Evolutionary conservation across 441 rosid genomes (phyloP), one percentile per base, ranked within the genome.

Genomic region (Erodium trifolium): DNA sequence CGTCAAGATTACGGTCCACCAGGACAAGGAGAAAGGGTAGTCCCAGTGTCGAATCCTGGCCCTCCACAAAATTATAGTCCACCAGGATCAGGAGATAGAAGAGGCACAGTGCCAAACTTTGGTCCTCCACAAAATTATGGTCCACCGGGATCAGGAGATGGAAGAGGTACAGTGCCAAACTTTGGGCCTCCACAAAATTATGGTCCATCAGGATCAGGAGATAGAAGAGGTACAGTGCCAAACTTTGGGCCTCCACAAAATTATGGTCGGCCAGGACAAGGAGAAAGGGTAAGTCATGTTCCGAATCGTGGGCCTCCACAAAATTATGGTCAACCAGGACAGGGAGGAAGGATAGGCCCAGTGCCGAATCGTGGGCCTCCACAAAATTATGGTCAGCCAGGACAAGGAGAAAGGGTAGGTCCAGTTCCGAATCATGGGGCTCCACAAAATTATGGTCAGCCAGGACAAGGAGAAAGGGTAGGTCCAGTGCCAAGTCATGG

Each of bases 401-500:
- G 13, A 43, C 49, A 23, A 23, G 27, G 13, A 23, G 34, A 63
- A 64, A 7, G 67, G 9, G 37, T 19, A 9, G 67, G 41, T n/a
- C 59, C 19, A 6, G n/a, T 35, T 2, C 60, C 13, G 10, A 47
- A 49, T n/a, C 29, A 16, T 27, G 53, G 55, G 13, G 45, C 55
- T 47, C 70, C 43, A 23, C 70, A 67, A 27, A 67, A 67, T 45
- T 67, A 55, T 39, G 70, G 66, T 57, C 60, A 55, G 19, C 67
- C 70, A 17, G 66, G 51, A 43, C 75, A 72, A 66, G 65, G 65
- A 12, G 70, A 71, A n/a, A 19, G 57, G 65, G 62, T 67, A 43
- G 49, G 45, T 60, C 47, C 6, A 13, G 60, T 23, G 29, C 70
- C 35, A 11, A 51, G 27, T 14, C 16, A 23, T 49, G 62, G 34